These are phyloP conservation scores for Mycena maculata DNA, from an alignment of 768 basidiomycete species.

Conservation along the genomic window DNA sequence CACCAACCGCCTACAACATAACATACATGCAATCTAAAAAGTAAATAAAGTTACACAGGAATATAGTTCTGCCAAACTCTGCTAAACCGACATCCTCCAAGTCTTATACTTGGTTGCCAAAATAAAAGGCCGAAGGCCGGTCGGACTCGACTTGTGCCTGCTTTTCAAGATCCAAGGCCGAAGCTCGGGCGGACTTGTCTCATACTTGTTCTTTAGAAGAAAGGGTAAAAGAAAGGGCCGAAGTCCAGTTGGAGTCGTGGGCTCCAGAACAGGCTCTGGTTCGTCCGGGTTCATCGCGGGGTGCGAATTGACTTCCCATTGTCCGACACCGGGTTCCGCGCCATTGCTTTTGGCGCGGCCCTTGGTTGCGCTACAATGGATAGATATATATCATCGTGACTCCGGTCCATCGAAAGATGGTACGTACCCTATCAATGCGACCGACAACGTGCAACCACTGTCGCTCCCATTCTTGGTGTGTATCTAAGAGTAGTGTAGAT, in stretches of 20 bases:
- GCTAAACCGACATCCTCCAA: neutral
- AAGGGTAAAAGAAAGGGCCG: neutral
- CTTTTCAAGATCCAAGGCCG: constrained; percentile 1
- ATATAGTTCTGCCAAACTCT: neutral
- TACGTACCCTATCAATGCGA: constrained; percentile 2
- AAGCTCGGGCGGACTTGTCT: neutral
- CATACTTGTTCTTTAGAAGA: neutral
- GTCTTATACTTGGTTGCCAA: neutral
- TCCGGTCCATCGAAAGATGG: constrained; percentile 4
- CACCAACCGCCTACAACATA: neutral
- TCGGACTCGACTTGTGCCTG: neutral
- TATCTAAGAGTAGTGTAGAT: neutral
- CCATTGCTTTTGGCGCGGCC: neutral
- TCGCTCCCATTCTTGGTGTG: neutral
- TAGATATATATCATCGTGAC: neutral
- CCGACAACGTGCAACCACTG: constrained; percentile 4
- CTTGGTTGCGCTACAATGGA: constrained; percentile 1
- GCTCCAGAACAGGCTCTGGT: neutral
- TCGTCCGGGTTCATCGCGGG: neutral
- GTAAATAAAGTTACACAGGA: neutral
- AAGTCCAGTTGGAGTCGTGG: neutral
- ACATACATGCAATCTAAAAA: neutral
- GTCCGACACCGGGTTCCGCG: constrained; percentile 2
- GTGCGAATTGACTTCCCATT: no score
- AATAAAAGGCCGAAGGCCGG: constrained; percentile 3